Evolutionary conservation across 345 rosid species (phyloP), one percentile per base, ranked within the genome.

Genomic region (Turritis glabra): DNA sequence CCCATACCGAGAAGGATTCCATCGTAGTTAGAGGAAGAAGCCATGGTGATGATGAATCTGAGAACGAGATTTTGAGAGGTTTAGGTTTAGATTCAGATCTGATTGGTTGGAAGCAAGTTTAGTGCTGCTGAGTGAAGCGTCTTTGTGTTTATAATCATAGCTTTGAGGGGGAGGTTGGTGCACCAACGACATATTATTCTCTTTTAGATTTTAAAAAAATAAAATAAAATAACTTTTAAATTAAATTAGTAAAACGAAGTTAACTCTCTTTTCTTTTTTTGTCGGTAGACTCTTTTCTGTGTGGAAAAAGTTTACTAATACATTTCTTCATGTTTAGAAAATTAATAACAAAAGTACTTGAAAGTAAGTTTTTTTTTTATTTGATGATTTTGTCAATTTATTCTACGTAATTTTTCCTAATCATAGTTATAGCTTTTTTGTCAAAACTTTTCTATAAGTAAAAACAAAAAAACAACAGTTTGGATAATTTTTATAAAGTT

Each of bases 1-100:
- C 99, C 98, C 96, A 95, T 92, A 3, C 99, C 98, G 67, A 95
- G 40, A 14, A 94, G 80, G 72, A 90, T 71, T 14, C 93, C 85
- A 22, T 88, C 87, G 82, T 32, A 76, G 40, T 76, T 27, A 13
- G 79, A 18, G 3, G 80, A 43, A 6, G 8, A 56, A 29, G 85
- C 43, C 48, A 66, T 66, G 59, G 30, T 9, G 66, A 58, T 18
- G 4, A 25, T 3, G 72, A 74, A 64, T 53, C 47, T 18, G 59
- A 18, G 38, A 32, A 47, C n/a, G 65, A 55, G 46, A 30, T 8
- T 11, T 30, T 21, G 19, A 54, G 17, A 41, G 47, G 55, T 65
- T 74, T 8, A 55, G 60, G 38, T 29, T 55, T 8, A 64, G 77
- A 64, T 73, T 64, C 71, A 73, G 77, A 64, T 74, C 77, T 73